Base-by-base conservation (phyloP, 1,284 basidiomycete species). In the Leccinum insigne region DNA sequence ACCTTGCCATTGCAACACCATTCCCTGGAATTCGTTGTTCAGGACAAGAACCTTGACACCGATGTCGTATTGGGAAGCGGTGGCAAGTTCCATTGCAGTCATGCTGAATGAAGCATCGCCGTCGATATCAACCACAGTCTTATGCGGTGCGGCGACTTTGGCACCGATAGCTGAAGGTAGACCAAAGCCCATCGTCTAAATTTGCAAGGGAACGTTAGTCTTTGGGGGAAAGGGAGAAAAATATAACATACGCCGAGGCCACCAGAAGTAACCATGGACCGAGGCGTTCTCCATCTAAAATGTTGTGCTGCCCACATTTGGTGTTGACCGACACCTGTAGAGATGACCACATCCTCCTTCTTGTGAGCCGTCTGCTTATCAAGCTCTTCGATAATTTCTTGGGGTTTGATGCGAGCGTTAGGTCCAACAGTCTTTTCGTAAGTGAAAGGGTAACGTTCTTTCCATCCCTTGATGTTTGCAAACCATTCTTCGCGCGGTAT, bases 291-390 rank as follows among this genome's bases (percentile, higher is more conserved):
- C 96, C 96, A 99, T 71, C 96, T 85, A 81, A 89, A 99, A 79
- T 93, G 86, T 79, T 99, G 98, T 59, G 94, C 95, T 1, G 97
- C 96, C 96, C 96, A 99, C 97, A 99, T 99, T 80, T 99, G 97
- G 81, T 99, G 97, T 79, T 99, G 97, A 5, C 98, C 98, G 26
- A 99, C 98, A 73, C 97, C 97, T 3, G 98, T 99, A 3, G 94
- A 81, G 69, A 99, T 82, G 73, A 99, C 83, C 35, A 98, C 86
- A 56, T 98, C 88, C 63, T 95, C 92, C 83, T 99, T 98, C 75
- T 84, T 85, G 67, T 87, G 83, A 65, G 83, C 82, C 2, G 86
- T 87, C 81, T 95, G 91, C 64, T 77, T 80, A 74, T 99, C 91
- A 18, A 99, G 84, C 78, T 96, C 96, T 80, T 96, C 92, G 62